Evolutionary conservation across 1,139 yeast species (phyloP).

Genomic region (Geotrichum carabidarum): DNA sequence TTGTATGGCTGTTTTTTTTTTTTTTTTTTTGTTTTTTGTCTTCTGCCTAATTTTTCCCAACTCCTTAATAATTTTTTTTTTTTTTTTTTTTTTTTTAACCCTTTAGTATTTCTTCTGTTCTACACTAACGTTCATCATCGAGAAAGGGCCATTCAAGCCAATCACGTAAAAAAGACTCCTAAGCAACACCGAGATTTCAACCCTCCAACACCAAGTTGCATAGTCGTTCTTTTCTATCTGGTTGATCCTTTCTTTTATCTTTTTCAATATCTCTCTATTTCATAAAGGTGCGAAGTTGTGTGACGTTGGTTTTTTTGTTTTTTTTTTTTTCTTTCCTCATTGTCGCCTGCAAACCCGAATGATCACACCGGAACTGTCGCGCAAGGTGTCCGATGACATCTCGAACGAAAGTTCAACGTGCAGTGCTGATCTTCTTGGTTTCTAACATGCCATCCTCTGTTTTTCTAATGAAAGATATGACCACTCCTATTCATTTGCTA

Average conservation of each 20-base stretch:
- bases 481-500: background rate
- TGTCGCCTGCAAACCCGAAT: too few species aligned
- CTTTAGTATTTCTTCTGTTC: background rate
- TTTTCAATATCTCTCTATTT: background rate
- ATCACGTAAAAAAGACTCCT: background rate
- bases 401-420: too few species aligned
- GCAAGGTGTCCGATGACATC: too few species aligned
- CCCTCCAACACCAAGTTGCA: background rate
- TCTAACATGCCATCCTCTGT: too few species aligned
- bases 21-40: background rate
- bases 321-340: background rate
- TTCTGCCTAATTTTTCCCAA: too few species aligned
- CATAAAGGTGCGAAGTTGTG: background rate
- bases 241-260: background rate
- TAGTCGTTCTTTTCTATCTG: background rate
- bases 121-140: background rate
- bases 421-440: too few species aligned
- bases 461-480: too few species aligned
- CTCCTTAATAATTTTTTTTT: background rate
- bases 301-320: background rate
- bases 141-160: background rate
- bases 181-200: constrained; percentile 1
- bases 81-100: background rate
- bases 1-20: background rate
- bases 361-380: too few species aligned